Conservation (phyloP, 1,284 basidiomycete genomes). For the Schizophyllum amplum region DNA sequence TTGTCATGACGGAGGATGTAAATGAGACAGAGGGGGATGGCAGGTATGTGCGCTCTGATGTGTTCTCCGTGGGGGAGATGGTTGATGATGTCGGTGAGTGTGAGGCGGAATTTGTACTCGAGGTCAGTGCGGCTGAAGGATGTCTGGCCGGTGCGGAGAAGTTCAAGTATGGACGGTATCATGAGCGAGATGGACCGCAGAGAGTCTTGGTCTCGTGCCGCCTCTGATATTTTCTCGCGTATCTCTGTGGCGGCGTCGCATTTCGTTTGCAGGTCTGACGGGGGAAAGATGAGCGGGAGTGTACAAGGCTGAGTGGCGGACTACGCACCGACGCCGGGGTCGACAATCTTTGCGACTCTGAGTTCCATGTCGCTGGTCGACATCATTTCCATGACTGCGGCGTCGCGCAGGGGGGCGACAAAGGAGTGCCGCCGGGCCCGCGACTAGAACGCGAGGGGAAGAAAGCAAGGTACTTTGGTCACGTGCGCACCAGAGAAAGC, state of each 20-base stretch:
- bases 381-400: slow-evolving; percentile 13
- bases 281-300: slow-evolving; percentile 3
- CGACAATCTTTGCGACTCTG: slow-evolving; percentile 62
- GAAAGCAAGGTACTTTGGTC: not conserved
- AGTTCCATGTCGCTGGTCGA: slow-evolving; percentile 55
- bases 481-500: not conserved
- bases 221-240: slow-evolving; percentile 75
- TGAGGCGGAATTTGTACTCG: slow-evolving; percentile 84
- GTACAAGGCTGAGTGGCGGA: slow-evolving; percentile 3
- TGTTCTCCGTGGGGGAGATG: slow-evolving; percentile 81
- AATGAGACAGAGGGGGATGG: slow-evolving; percentile 75
- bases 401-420: slow-evolving; percentile 10
- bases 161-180: slow-evolving; percentile 74
- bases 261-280: slow-evolving; percentile 62
- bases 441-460: not conserved
- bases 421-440: not conserved
- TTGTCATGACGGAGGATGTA: slow-evolving; percentile 86
- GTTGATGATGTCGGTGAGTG: slow-evolving; percentile 83
- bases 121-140: slow-evolving; percentile 71
- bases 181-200: slow-evolving; percentile 63
- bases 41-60: slow-evolving; percentile 61
- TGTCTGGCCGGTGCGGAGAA: slow-evolving; percentile 72
- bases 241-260: slow-evolving; percentile 71
- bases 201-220: slow-evolving; percentile 75
- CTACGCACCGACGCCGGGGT: slow-evolving; percentile 56